phyloP scores from a whole-genome alignment of 495 filamentous ascomycete species.

The Filosporella fistucella region DNA sequence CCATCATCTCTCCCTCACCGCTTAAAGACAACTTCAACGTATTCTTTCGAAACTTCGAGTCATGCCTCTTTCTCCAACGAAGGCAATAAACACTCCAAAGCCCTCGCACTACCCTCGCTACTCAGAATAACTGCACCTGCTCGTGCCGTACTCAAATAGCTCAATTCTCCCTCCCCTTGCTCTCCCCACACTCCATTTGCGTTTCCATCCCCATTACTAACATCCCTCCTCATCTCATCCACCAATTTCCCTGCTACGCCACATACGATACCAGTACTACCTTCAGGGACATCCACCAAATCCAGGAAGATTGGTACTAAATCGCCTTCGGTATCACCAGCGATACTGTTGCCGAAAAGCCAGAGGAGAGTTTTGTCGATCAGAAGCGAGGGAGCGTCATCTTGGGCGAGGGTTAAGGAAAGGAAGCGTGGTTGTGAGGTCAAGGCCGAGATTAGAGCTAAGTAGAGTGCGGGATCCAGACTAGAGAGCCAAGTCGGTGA shows the following conservation, averaged over 20 bases:
- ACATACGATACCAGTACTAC: conserved; percentile 91
- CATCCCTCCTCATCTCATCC: conserved; percentile 43
- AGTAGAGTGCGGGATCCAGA: conserved; percentile 59
- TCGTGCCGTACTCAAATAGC: conserved; percentile 82
- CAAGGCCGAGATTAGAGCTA: conserved; percentile 63
- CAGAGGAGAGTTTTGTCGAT: conserved; percentile 69
- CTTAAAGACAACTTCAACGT: too few species aligned
- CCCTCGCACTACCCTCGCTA: conserved; percentile 63
- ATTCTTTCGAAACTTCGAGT: too few species aligned
- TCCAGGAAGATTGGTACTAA: conserved; percentile 90
- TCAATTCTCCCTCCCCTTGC: too few species aligned
- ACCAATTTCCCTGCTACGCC: conserved; percentile 81
- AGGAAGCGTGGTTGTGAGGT: conserved; percentile 74
- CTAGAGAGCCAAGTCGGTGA: conserved; percentile 40
- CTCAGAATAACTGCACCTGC: conserved; percentile 88
- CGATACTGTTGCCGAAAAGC: conserved; percentile 62
- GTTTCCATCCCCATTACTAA: too few species aligned
- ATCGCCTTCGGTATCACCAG: conserved; percentile 74
- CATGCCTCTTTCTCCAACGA: conserved; percentile 27
- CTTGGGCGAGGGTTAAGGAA: conserved; percentile 77
- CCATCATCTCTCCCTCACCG: too few species aligned
- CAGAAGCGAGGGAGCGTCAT: conserved; percentile 79
- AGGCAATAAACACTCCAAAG: conserved; percentile 61
- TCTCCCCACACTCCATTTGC: conserved; percentile 4
- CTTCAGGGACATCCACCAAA: conserved; percentile 72